These are phyloP conservation scores for Fusarium decemcellulare DNA, from an alignment of 2,329 filamentous ascomycete genomes.

Conservation along the genomic window DNA sequence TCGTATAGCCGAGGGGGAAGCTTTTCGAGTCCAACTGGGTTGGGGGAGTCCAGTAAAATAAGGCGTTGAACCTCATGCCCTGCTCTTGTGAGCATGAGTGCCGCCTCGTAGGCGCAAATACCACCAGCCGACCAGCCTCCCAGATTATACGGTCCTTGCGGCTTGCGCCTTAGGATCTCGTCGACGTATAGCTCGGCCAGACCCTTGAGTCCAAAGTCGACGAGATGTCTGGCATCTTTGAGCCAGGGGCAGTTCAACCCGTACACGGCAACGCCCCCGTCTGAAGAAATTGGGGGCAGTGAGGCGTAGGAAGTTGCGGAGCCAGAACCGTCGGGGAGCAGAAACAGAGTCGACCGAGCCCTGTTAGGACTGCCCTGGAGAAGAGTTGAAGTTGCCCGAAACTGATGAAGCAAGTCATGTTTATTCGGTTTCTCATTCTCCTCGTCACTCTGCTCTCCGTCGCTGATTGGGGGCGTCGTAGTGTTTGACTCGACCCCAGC, in stretches of 20 bases:
- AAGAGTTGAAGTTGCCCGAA: neutral
- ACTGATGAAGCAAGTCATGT: neutral
- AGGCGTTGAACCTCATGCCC: conserved; percentile 13
- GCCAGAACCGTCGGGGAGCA: conserved; percentile 18
- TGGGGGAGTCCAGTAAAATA: conserved; percentile 19
- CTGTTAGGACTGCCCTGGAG: conserved; percentile 9
- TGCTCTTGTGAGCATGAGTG: conserved; percentile 42
- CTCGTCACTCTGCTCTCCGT: no score
- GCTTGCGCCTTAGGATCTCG: conserved; percentile 64
- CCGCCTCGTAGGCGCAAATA: conserved; percentile 77
- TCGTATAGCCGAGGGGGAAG: conserved; percentile 17
- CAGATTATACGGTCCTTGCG: conserved; percentile 75
- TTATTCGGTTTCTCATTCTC: no score
- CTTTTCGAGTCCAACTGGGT: conserved; percentile 8
- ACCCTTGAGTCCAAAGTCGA: neutral
- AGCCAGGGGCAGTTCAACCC: neutral
- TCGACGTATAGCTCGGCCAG: conserved; percentile 5
- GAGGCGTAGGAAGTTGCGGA: conserved; percentile 10
- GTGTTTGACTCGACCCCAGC: no score
- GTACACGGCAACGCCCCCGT: neutral
- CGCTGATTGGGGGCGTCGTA: no score
- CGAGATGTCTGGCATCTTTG: neutral
- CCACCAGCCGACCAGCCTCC: conserved; percentile 84
- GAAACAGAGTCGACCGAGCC: conserved; percentile 1
- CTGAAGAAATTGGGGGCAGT: neutral